Base-by-base conservation (phyloP, 2,329 filamentous ascomycete genomes). In the Fusarium anguioides region DNA sequence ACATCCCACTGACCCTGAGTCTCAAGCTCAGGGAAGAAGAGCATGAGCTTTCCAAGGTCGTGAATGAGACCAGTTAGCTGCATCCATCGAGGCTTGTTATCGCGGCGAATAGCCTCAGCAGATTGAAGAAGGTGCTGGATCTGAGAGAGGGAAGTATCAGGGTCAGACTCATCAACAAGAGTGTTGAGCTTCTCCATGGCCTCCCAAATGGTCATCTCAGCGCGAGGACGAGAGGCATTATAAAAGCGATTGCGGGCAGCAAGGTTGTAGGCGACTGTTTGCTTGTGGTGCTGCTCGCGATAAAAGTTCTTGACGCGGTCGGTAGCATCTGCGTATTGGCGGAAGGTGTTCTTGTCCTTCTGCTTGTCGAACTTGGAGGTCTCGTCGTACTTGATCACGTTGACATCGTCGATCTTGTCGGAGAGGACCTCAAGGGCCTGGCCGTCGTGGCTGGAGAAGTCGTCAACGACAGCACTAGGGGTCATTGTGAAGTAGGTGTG, bases 1-100 rank as follows among this genome's bases (percentile, higher is more conserved):
- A 97, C 93, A 75, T 96, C 93, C 94, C 94, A 97, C 81, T 97
- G 94, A 49, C 93, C 93, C 73, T 90, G 82, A n/a, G 91, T 92
- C 59, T 74, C 74, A 47, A 80, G 76, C 53, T 78, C 78, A 63
- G 88, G 91, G 81, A 91, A 91, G 81, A 93, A 92, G 83, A 89
- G 92, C 66, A 93, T 86, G 12, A 94, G 85, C 80, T 94, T 94
- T 77, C 91, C 91, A 2, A 94, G 83, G 75, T 94, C 91, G 79
- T 94, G 91, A 76, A 94, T 90, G 23, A 94, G 83, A 8, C 91
- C 91, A 0, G 88, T 90, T 26, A 93, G 80, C 80, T 93, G 90
- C 89, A 94, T 93, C 91, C 91, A 94, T 69, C 90, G 85, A 10
- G 91, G 91, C 82, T 92, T 92, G 75, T 91, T 90, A 76, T 97